A percentile compares a stretch with the other conserved stretches of the same genome.
phyloP scores from a whole-genome alignment of 2,329 filamentous ascomycete species.

The Alternaria rosae region DNA sequence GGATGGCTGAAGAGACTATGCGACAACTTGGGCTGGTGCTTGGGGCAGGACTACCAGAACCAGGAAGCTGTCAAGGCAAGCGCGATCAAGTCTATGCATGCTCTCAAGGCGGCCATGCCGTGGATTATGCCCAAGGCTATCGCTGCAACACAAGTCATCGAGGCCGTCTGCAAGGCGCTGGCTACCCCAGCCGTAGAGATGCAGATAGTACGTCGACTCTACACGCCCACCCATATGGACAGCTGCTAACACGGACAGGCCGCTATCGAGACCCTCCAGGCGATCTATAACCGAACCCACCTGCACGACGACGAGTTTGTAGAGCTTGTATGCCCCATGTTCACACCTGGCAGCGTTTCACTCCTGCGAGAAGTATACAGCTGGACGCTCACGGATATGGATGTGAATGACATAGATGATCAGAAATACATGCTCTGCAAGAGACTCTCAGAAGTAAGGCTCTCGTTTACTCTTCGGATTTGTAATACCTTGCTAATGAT shows the following conservation, averaged over 20 bases:
- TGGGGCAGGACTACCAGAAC: conserved; percentile 69
- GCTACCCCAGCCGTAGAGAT: conserved; percentile 46
- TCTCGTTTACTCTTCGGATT: not conserved
- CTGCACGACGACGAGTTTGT: conserved; percentile 81
- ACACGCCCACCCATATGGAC: not conserved
- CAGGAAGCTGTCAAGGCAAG: conserved; percentile 73
- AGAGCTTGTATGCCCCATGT: conserved; percentile 80
- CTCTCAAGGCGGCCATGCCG: conserved; percentile 78
- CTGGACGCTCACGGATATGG: conserved; percentile 80
- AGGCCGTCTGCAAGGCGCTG: conserved; percentile 50
- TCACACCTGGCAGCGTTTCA: conserved; percentile 72
- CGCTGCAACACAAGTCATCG: conserved; percentile 58
- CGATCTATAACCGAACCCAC: conserved; percentile 76
- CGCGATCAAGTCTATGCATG: conserved; percentile 77
- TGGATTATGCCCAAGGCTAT: conserved; percentile 91
- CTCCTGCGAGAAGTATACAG: conserved; percentile 78
- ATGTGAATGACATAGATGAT: conserved; percentile 84
- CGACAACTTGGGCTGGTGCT: conserved; percentile 75
- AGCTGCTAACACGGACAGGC: conserved; percentile 42
- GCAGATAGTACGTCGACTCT: conserved; percentile 39
- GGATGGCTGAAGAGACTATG: conserved; percentile 87
- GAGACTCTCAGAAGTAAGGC: conserved; percentile 84
- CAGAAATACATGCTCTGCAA: conserved; percentile 92
- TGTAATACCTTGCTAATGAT: conserved; percentile 25
- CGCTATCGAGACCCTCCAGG: conserved; percentile 82